Evolutionary conservation across 73 alveolate genomes (phyloP), one percentile per base, ranked within the genome.

Genomic region (Stentor roeselii): DNA sequence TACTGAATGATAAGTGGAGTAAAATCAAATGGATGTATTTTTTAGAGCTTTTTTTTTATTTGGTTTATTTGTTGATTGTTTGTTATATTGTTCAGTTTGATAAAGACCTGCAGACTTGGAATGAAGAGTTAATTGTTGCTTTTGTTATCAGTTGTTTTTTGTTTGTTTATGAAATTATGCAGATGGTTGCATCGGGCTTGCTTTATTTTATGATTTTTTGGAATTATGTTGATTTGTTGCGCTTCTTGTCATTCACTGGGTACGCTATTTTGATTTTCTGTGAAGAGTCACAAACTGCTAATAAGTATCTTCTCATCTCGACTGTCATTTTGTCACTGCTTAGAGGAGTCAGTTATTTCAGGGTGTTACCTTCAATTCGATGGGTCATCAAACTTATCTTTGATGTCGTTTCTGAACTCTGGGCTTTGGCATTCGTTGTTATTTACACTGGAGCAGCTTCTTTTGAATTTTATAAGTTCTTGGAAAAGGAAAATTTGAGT

Each of bases 181-280:
- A 21, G 34, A 67, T 67, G 80, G 41, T 32, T 30, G 80, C 37
- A 15, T 67, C 80, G 14, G 41, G 41, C 27, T 14, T 14, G 14
- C 14, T 21, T 1, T 67, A 67, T 32, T 67, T 67, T 40, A 67
- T 40, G 0, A 21, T 14, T 34, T 21, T 67, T 21, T 67, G 80
- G 37, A 67, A 67, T 34, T 67, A 67, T 32, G 41, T 67, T 67
- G 80, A 67, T 32, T 30, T 21, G 80, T 67, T 67, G 15, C 21
- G 80, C 21, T 21, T 21, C 42, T 11, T 2, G 0, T 27, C 34
- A 21, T 32, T 67, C 37, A 21, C 37, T 27, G 2, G 21, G 34
- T 67, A 67, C 41, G 37, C 15, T 1, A 21, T 21, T 32, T 21
- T 67, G 37, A 32, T 21, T 21, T 58, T n/a, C 15, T 58, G 27